A percentile compares a stretch with the other conserved stretches of the same genome.
Evolutionary conservation across 2,329 filamentous ascomycete species (phyloP).

Genomic region (Lojkania enalia): DNA sequence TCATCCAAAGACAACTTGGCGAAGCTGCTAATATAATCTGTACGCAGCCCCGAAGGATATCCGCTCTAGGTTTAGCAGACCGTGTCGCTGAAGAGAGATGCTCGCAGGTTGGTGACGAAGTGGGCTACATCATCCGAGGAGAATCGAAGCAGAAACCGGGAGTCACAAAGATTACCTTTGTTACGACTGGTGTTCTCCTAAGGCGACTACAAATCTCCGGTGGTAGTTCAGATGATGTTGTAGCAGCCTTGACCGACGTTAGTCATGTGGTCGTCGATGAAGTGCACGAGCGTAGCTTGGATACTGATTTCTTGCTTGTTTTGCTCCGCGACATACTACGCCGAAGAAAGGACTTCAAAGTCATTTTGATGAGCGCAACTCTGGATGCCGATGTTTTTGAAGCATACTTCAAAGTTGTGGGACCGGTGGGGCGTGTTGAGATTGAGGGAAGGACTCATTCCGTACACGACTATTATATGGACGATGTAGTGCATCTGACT

Average conservation of each 20-base stretch:
- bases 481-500: slow-evolving; percentile 81
- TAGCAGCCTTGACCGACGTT: slow-evolving; percentile 81
- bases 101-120: slow-evolving; percentile 77
- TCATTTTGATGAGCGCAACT: slow-evolving; percentile 95
- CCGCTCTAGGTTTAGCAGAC: slow-evolving; percentile 89
- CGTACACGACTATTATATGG: slow-evolving; percentile 85
- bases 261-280: slow-evolving; percentile 96
- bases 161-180: slow-evolving; percentile 87
- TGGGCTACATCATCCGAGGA: slow-evolving; percentile 89
- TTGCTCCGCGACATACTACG: slow-evolving; percentile 81
- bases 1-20: slow-evolving; percentile 77
- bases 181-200: slow-evolving; percentile 91
- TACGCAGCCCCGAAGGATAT: slow-evolving; percentile 93
- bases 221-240: slow-evolving; percentile 76
- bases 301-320: slow-evolving; percentile 91
- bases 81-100: slow-evolving; percentile 92
- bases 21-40: slow-evolving; percentile 86
- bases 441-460: slow-evolving; percentile 89
- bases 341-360: slow-evolving; percentile 75
- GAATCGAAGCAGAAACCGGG: slow-evolving; percentile 74
- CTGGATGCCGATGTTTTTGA: slow-evolving; percentile 86
- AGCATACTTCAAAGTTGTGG: slow-evolving; percentile 75
- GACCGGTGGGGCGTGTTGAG: slow-evolving; percentile 76
- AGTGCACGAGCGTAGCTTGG: slow-evolving; percentile 91
- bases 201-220: slow-evolving; percentile 89